A percentile compares a stretch with the other conserved stretches of the same genome.
Evolutionary conservation across 2,329 filamentous ascomycete species (phyloP).

Genomic region (Nectriaceae sp.): DNA sequence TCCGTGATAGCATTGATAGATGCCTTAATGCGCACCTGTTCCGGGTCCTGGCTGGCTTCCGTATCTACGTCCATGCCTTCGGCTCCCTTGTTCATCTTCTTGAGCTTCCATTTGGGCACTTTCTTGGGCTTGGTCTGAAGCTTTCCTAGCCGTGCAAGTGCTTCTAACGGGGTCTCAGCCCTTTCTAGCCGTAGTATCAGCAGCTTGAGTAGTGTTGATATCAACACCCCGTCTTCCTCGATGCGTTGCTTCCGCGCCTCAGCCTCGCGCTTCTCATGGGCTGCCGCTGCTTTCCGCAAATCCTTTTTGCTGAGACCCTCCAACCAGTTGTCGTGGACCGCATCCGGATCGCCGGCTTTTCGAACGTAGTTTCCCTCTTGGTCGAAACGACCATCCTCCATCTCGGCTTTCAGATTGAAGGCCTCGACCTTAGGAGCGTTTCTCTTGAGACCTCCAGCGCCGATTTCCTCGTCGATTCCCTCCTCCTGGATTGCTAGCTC

Average conservation of each 20-base stretch:
- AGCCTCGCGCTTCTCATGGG: constrained; percentile 80
- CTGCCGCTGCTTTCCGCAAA: constrained; percentile 83
- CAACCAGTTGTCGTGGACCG: constrained; percentile 88
- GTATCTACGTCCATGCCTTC: constrained; percentile 71
- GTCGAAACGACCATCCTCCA: constrained; percentile 92
- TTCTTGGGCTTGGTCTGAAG: constrained; percentile 61
- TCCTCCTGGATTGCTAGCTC: constrained; percentile 72
- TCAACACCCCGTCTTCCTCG: constrained; percentile 73
- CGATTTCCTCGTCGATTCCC: constrained; percentile 84
- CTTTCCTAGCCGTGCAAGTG: constrained; percentile 78
- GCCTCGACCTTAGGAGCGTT: constrained; percentile 94
- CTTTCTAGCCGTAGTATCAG: constrained; percentile 75
- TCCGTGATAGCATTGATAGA: constrained; percentile 83
- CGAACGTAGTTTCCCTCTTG: constrained; percentile 88
- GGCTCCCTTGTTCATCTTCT: constrained; percentile 61
- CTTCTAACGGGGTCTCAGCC: constrained; percentile 86
- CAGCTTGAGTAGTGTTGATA: constrained; percentile 70
- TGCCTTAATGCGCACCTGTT: constrained; percentile 68
- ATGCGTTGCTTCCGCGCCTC: constrained; percentile 72
- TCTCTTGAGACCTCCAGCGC: constrained; percentile 85
- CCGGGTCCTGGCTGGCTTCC: constrained; percentile 58
- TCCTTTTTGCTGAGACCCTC: constrained; percentile 93
- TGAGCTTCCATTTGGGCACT: constrained; percentile 68
- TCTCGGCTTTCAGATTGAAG: constrained; percentile 89
- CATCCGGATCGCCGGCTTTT: constrained; percentile 85